A percentile compares a stretch with the other conserved stretches of the same genome.
Conservation (phyloP, 352 stramenopile species). For the Phytopythium helicoides region DNA sequence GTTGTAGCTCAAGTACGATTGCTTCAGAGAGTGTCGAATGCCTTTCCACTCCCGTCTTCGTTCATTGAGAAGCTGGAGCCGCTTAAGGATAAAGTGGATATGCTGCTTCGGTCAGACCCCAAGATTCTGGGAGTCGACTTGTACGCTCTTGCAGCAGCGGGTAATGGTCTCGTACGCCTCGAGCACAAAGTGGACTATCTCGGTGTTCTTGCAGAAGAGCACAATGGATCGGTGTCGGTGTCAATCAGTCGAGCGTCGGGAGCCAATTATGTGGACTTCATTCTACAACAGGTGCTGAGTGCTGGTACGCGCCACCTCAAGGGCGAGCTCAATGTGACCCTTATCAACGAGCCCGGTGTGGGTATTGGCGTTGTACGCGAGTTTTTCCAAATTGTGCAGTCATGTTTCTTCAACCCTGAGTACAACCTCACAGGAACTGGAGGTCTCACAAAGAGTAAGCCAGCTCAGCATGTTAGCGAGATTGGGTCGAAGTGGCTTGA, state of each 20-base stretch:
- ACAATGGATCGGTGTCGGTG: constrained; percentile 44
- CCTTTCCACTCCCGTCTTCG: constrained; percentile 32
- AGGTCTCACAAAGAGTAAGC: neutral
- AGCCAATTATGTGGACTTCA: constrained; percentile 68
- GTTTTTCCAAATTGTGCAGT: constrained; percentile 76
- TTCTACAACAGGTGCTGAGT: constrained; percentile 64
- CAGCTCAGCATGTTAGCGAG: constrained; percentile 35
- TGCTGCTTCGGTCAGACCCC: constrained; percentile 62
- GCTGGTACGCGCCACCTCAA: constrained; percentile 42
- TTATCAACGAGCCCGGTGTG: constrained; percentile 69
- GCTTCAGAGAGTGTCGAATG: constrained; percentile 38
- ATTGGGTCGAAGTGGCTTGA: constrained; percentile 68
- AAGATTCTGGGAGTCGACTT: constrained; percentile 72
- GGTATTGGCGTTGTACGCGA: constrained; percentile 62
- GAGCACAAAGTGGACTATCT: constrained; percentile 81
- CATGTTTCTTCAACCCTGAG: constrained; percentile 46
- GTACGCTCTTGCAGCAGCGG: constrained; percentile 50
- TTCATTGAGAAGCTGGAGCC: constrained; percentile 35
- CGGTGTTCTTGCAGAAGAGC: constrained; percentile 55
- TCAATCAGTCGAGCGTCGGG: constrained; percentile 60
- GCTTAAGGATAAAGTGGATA: constrained; percentile 50
- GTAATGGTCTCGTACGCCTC: constrained; percentile 39
- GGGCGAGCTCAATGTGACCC: constrained; percentile 56
- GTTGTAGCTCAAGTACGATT: constrained; percentile 41
- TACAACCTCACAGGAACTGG: constrained; percentile 7